phyloP scores from a whole-genome alignment of 192 early-diverging fungal species.

The Coemansia sp. region DNA sequence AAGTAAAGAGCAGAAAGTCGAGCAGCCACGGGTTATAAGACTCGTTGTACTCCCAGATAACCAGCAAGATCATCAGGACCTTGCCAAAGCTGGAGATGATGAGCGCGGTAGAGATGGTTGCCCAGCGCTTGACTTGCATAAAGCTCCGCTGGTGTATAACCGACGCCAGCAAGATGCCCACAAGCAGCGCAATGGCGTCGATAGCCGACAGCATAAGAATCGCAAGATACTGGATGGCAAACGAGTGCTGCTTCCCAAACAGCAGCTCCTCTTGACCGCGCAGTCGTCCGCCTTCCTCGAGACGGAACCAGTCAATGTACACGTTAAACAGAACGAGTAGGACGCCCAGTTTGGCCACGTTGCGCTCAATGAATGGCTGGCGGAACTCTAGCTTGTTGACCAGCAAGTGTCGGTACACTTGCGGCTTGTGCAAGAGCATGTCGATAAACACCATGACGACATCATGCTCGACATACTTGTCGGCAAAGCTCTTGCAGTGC shows the following conservation, averaged over 20 bases:
- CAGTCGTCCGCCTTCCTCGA: constrained; percentile 69
- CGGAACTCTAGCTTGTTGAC: constrained; percentile 75
- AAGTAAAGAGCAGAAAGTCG: constrained; percentile 74
- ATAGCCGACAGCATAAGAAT: constrained; percentile 68
- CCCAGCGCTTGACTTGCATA: constrained; percentile 30
- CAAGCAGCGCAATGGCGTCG: constrained; percentile 53
- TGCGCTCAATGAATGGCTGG: constrained; percentile 56
- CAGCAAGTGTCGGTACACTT: constrained; percentile 85
- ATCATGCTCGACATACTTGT: constrained; percentile 94
- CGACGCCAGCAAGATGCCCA: constrained; percentile 36
- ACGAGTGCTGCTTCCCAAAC: constrained; percentile 67
- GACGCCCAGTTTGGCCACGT: constrained; percentile 74
- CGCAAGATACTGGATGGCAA: constrained; percentile 72
- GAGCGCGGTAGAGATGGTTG: constrained; percentile 61
- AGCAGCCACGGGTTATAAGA: constrained; percentile 83
- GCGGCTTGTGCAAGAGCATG: constrained; percentile 86
- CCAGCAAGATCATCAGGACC: constrained; percentile 84
- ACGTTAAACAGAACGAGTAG: constrained; percentile 89
- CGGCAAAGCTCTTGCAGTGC: constrained; percentile 78
- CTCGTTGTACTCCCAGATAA: constrained; percentile 90
- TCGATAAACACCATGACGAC: constrained; percentile 88
- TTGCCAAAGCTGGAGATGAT: constrained; percentile 88
- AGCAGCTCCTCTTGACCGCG: constrained; percentile 53
- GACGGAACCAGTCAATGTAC: constrained; percentile 91
- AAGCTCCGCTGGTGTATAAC: constrained; percentile 35